A percentile compares a stretch with the other conserved stretches of the same genome.
These are phyloP conservation scores for Kregervanrija pseudodelftensis DNA, from an alignment of 805 yeast species.

Conservation along the genomic window DNA sequence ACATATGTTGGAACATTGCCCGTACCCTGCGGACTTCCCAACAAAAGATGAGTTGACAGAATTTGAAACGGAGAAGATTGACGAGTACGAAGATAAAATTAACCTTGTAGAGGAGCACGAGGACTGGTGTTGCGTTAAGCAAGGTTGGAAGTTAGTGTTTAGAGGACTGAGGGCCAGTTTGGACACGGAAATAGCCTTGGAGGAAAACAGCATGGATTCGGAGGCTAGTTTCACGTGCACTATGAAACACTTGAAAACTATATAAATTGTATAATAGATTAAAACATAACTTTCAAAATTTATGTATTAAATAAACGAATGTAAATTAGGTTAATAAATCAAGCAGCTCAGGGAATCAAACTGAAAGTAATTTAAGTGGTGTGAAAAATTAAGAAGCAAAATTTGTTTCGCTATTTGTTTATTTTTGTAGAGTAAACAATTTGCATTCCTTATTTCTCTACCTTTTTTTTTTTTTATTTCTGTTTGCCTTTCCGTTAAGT, in stretches of 20 bases:
- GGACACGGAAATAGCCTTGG: not conserved
- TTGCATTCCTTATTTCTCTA: not conserved
- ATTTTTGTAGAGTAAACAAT: not conserved
- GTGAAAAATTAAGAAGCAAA: not conserved
- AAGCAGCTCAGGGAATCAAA: not conserved
- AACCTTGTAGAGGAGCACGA: constrained; percentile 30
- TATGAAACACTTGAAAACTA: no score
- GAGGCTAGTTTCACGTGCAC: no score
- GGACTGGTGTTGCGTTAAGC: constrained; percentile 29
- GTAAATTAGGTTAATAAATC: not conserved
- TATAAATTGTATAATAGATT: no score
- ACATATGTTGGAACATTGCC: constrained; percentile 18
- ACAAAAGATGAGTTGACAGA: constrained; percentile 8
- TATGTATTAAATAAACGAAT: no score
- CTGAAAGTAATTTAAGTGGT: not conserved
- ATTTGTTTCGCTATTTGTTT: not conserved
- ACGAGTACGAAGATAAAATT: constrained; percentile 17
- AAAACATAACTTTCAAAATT: not conserved
- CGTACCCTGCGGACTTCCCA: constrained; percentile 21
- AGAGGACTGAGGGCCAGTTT: constrained; percentile 4
- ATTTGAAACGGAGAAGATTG: constrained; percentile 9
- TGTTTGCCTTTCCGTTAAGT: not conserved
- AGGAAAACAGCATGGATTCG: no score
- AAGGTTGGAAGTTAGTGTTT: constrained; percentile 8
- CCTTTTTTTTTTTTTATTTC: not conserved